Base-by-base conservation (phyloP, 2,329 filamentous ascomycete genomes). In the Penicillium sp. region DNA sequence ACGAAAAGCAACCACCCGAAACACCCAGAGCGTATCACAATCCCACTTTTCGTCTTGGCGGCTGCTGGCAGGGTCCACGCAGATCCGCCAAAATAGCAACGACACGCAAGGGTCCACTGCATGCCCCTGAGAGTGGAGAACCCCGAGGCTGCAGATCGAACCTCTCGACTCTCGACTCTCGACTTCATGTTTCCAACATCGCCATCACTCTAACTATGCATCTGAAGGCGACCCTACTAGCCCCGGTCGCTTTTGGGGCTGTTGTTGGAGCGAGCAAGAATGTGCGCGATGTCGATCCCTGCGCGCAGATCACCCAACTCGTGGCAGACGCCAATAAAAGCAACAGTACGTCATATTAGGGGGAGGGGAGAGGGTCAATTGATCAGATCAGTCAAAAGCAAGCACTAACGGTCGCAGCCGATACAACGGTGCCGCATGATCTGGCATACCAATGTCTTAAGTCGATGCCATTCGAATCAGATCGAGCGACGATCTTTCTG, bases 401-500 rank as follows among this genome's bases (percentile, higher is more conserved):
- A 33, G 23, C 19, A 37, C 51, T 63, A 45, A 65, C 49, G 10
- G 24, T 63, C 36, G 16, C 49, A 63, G 62, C 24, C 14, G 53
- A 18, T 37, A 45, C 56, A 40, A 33, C 44, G 16, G 51, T 64
- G 19, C 52, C 63, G 23, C 55, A 59, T 45, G 55, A 60, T 21
- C n/a, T 68, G 48, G 65, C 58, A 7, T 47, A 64, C 49, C 58
- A 57, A 42, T 70, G 67, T 46, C 47, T 70, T 24, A 56, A 56
- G 48, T 66, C 66, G 11, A 70, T 70, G 64, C 67, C 67, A 8
- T 69, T 70, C 45, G 60, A 67, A 24, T 60, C 64, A 5, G 45
- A 63, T 18, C 58, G 56, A 11, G 67, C 65, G 5, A 48, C 58
- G 13, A 54, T 54, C 16, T 69, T 68, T 43, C 29, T 70, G 37